phyloP scores from a whole-genome alignment of 768 basidiomycete genomes.

The Tricholoma matsutake region DNA sequence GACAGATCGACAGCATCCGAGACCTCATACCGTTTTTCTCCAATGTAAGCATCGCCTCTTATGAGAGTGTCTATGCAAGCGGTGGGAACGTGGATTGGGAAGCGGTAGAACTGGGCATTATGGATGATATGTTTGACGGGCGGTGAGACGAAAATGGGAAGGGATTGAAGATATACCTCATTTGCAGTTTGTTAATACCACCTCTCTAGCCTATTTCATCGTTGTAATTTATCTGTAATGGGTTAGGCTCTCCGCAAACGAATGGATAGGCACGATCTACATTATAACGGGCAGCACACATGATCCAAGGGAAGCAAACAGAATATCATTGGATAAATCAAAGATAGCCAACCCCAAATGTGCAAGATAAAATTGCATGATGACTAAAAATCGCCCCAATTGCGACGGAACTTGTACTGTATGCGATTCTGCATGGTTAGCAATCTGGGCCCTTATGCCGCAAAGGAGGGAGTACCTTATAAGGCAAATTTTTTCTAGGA shows the following conservation, averaged over 20 bases:
- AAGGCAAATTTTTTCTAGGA: constrained; percentile 72
- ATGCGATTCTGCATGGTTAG: constrained; percentile 57
- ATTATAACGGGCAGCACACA: not conserved
- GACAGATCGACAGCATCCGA: constrained; percentile 78
- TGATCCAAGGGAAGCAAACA: not conserved
- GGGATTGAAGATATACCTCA: constrained; percentile 1
- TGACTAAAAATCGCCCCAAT: constrained; percentile 80
- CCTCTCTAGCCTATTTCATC: not conserved
- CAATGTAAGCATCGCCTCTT: constrained; percentile 81
- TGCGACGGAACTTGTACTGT: constrained; percentile 89
- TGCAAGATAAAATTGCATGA: constrained; percentile 3
- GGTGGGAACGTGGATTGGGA: constrained; percentile 86
- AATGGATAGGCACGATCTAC: not conserved
- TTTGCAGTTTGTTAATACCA: not conserved
- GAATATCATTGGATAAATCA: constrained; percentile 15
- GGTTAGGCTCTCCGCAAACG: not conserved
- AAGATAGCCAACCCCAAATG: constrained; percentile 11
- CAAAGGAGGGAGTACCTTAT: constrained; percentile 61
- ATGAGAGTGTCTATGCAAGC: constrained; percentile 86
- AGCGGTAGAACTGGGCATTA: constrained; percentile 75
- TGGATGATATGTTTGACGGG: constrained; percentile 90
- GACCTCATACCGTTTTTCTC: constrained; percentile 92
- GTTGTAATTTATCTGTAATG: not conserved
- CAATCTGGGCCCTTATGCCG: constrained; percentile 22
- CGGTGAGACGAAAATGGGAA: constrained; percentile 35